These are phyloP conservation scores for Saccharomycopsis sp. DNA, from an alignment of 805 yeast species.

Conservation along the genomic window DNA sequence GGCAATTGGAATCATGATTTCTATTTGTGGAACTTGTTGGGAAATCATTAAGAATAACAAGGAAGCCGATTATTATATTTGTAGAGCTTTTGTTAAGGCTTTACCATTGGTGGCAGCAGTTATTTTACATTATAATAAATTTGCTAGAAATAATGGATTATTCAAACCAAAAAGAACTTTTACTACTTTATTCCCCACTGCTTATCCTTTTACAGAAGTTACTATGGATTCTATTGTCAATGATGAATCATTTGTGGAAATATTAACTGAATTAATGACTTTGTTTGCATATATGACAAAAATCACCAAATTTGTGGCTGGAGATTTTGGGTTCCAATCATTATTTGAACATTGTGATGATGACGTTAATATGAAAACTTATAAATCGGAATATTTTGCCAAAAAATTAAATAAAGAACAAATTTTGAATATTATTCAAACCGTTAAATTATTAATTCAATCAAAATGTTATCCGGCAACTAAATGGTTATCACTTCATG, in stretches of 20 bases:
- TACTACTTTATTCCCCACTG: conserved; percentile 57
- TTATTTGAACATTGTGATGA: conserved; percentile 28
- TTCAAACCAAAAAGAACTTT: conserved; percentile 54
- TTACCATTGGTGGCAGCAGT: conserved; percentile 44
- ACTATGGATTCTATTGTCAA: conserved; percentile 69
- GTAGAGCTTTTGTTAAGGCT: conserved; percentile 40
- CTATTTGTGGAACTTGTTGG: conserved; percentile 34
- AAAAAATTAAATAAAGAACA: conserved; percentile 33
- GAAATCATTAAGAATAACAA: conserved; percentile 26
- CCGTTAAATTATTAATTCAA: conserved; percentile 40
- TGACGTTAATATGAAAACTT: conserved; percentile 33
- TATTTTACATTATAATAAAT: conserved; percentile 42
- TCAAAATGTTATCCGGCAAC: conserved; percentile 53
- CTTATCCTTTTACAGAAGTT: conserved; percentile 50
- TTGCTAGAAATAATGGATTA: conserved; percentile 29
- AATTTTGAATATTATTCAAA: conserved; percentile 32
- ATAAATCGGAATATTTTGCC: conserved; percentile 32
- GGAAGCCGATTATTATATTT: conserved; percentile 27
- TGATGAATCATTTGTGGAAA: conserved; percentile 60
- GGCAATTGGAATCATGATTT: conserved; percentile 47
- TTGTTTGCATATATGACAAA: conserved; percentile 47
- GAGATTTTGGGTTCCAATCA: conserved; percentile 32
- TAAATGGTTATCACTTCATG: conserved; percentile 64
- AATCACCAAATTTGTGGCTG: conserved; percentile 34
- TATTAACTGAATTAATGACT: conserved; percentile 57